A percentile compares a stretch with the other conserved stretches of the same genome.
phyloP scores from a whole-genome alignment of 2,329 filamentous ascomycete species.

The Raffaelea arxii region DNA sequence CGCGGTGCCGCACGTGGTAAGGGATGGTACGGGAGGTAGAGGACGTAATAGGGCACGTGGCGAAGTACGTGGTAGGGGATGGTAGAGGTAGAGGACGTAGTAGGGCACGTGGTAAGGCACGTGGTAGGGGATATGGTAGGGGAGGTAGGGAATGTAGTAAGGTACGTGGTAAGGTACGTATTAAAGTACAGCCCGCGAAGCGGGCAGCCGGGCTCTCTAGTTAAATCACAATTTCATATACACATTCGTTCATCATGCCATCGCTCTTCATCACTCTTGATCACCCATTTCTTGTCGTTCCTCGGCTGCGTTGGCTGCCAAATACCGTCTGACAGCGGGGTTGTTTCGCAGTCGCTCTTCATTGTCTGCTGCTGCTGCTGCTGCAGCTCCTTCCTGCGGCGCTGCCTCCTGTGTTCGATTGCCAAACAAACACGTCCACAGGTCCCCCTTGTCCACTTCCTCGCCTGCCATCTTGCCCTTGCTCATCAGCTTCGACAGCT shows the following conservation, averaged over 20 bases:
- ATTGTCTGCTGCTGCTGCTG: not conserved
- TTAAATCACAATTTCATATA: too few species aligned
- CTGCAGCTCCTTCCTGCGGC: slow-evolving; percentile 8
- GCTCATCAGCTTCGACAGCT: slow-evolving; percentile 59
- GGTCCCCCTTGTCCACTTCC: slow-evolving; percentile 63
- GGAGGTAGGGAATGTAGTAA: too few species aligned
- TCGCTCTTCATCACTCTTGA: not conserved
- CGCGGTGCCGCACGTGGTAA: too few species aligned
- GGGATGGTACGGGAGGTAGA: too few species aligned
- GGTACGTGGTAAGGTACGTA: too few species aligned
- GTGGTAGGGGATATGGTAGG: too few species aligned
- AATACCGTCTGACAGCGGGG: slow-evolving; percentile 21
- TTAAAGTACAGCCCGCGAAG: too few species aligned
- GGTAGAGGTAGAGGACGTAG: too few species aligned
- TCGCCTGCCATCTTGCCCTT: slow-evolving; percentile 67
- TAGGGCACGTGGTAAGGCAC: not conserved
- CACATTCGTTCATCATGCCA: not conserved
- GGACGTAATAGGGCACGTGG: too few species aligned
- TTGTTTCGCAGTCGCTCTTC: slow-evolving; percentile 7
- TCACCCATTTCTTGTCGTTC: slow-evolving; percentile 18
- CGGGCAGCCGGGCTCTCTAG: too few species aligned
- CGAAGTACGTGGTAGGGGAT: too few species aligned
- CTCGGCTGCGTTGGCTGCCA: slow-evolving; percentile 36
- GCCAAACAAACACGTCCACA: slow-evolving; percentile 87
- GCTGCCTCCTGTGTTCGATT: slow-evolving; percentile 29